phyloP scores from a whole-genome alignment of 768 basidiomycete genomes.

The Hemileccinum rubropunctum region DNA sequence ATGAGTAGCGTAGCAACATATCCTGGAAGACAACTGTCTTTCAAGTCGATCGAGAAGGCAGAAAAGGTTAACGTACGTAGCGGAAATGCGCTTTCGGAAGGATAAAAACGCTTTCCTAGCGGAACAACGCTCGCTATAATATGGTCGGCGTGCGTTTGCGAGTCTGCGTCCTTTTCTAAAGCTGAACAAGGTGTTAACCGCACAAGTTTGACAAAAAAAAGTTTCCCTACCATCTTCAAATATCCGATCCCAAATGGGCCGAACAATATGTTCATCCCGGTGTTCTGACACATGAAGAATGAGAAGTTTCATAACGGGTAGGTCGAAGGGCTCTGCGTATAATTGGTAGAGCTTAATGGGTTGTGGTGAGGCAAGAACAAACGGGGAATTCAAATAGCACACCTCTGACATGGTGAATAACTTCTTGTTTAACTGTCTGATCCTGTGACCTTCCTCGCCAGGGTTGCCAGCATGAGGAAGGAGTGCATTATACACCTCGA shows the following conservation, averaged over 20 bases:
- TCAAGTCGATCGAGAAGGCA: background rate
- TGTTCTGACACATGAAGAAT: slow-evolving; percentile 95
- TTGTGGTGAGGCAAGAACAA: slow-evolving; percentile 10
- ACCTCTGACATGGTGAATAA: slow-evolving; percentile 88
- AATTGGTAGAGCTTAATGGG: slow-evolving; percentile 72
- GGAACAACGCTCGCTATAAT: slow-evolving; percentile 64
- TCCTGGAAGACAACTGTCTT: slow-evolving; percentile 42
- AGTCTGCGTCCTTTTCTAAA: slow-evolving; percentile 54
- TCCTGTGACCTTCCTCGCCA: slow-evolving; percentile 59
- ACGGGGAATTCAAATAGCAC: slow-evolving; percentile 18
- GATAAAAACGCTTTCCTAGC: slow-evolving; percentile 83
- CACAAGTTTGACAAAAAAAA: background rate
- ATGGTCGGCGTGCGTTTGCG: slow-evolving; percentile 54
- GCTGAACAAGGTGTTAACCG: slow-evolving; percentile 34
- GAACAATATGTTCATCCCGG: slow-evolving; percentile 75
- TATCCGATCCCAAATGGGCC: slow-evolving; percentile 86
- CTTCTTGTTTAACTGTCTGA: slow-evolving; percentile 53
- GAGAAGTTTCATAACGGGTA: slow-evolving; percentile 80
- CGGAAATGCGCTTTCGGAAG: slow-evolving; percentile 89
- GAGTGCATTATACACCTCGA: slow-evolving; percentile 80
- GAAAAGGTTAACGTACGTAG: slow-evolving; percentile 52
- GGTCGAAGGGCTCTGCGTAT: slow-evolving; percentile 84
- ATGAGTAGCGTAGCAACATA: slow-evolving; percentile 75
- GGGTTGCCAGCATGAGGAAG: slow-evolving; percentile 59
- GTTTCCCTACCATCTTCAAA: slow-evolving; percentile 67